phyloP scores from a whole-genome alignment of 1,139 yeast species.

The Geotrichum citri-aurantii region DNA sequence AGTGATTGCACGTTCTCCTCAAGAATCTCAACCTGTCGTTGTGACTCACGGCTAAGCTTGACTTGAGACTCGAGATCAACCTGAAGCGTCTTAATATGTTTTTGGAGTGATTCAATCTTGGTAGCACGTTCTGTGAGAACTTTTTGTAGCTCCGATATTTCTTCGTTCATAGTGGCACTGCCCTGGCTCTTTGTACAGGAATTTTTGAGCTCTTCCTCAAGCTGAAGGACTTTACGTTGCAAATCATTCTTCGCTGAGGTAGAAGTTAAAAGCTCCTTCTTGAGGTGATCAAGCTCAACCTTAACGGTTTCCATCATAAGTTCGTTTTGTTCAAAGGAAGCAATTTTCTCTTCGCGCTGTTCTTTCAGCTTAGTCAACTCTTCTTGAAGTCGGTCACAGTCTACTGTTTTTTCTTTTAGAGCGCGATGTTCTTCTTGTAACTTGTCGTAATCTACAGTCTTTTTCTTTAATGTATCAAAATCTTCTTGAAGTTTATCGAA shows the following conservation, averaged over 20 bases:
- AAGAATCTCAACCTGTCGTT: neutral
- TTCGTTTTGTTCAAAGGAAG: neutral
- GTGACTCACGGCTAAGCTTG: neutral
- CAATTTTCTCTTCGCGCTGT: neutral
- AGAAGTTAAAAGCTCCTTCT: neutral
- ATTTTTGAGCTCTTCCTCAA: neutral
- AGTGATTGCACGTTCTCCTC: constrained; percentile 3
- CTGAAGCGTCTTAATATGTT: neutral
- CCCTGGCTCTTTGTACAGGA: neutral
- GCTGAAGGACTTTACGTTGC: neutral
- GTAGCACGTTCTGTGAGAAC: neutral
- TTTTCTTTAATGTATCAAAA: neutral
- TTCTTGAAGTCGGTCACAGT: neutral
- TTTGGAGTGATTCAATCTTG: neutral
- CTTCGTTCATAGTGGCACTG: neutral
- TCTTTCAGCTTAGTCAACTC: neutral
- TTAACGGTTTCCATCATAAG: neutral
- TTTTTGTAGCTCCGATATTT: neutral
- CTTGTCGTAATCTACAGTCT: neutral
- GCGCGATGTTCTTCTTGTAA: neutral
- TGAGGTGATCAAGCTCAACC: neutral
- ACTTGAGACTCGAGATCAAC: neutral
- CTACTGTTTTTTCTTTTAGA: neutral
- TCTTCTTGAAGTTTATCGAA: neutral
- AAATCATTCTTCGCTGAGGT: neutral